Conservation (phyloP, 192 early-diverging fungal genomes). For the Gryganskiella cystojenkinii region DNA sequence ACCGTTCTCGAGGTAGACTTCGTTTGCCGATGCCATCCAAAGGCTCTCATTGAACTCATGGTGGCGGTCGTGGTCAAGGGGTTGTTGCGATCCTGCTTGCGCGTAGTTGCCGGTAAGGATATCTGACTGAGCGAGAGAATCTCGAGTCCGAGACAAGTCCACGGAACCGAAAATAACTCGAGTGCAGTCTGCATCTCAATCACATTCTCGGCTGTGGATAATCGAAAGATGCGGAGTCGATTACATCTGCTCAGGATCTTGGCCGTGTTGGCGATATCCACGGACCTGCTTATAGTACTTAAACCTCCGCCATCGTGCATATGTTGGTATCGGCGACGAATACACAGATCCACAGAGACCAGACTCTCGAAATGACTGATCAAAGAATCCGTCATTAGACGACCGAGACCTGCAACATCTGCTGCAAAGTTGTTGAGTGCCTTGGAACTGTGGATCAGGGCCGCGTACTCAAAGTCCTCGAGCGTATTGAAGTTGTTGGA, state of each 20-base stretch:
- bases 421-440: constrained; percentile 11
- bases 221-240: constrained; percentile 24
- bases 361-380: constrained; percentile 19
- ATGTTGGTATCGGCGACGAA: constrained; percentile 6
- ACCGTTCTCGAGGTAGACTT: neutral
- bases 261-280: constrained; percentile 20
- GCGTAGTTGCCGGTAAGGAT: neutral
- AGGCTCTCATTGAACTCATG: neutral
- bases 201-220: constrained; percentile 22
- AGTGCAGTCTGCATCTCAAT: constrained; percentile 20
- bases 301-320: constrained; percentile 21
- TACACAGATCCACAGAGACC: constrained; percentile 22
- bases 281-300: neutral
- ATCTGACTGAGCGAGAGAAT: constrained; percentile 25
- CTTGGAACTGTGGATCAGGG: constrained; percentile 20
- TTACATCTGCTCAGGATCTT: constrained; percentile 23
- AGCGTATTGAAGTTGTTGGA: constrained; percentile 17
- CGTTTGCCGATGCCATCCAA: too few relatives aligned
- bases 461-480: constrained; percentile 29
- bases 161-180: constrained; percentile 17
- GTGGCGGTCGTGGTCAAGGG: neutral
- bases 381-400: constrained; percentile 27
- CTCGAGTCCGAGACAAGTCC: constrained; percentile 36
- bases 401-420: constrained; percentile 13
- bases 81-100: neutral